A percentile compares a stretch with the other conserved stretches of the same genome.
Conservation (phyloP, 305 asterid genomes). For the Fraxinus sp. region DNA sequence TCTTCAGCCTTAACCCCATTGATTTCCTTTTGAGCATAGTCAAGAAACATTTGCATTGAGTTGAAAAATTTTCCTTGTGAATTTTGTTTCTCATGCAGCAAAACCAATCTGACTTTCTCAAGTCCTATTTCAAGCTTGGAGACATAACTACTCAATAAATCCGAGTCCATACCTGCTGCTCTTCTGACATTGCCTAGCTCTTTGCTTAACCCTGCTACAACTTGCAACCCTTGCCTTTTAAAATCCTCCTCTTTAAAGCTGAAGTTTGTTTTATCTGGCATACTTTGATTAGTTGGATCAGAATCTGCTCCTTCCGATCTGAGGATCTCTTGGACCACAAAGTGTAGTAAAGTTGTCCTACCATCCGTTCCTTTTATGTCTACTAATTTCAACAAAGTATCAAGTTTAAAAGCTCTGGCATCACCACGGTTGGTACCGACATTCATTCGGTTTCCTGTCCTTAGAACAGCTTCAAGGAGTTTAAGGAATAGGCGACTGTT, state of each 20-base stretch:
- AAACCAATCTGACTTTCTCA: conserved; percentile 56
- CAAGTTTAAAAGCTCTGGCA: conserved; percentile 87
- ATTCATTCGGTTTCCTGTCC: conserved; percentile 94
- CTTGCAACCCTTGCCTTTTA: conserved; percentile 71
- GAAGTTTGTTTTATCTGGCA: conserved; percentile 27
- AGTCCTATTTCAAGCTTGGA: conserved; percentile 77
- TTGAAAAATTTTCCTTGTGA: conserved; percentile 58
- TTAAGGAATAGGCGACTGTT: conserved; percentile 83
- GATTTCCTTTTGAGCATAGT: conserved; percentile 64
- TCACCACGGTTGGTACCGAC: conserved; percentile 90
- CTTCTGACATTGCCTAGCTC: conserved; percentile 73
- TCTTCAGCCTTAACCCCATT: conserved; percentile 60
- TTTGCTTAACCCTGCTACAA: conserved; percentile 72
- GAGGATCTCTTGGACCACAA: conserved; percentile 91
- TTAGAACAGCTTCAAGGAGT: conserved; percentile 87
- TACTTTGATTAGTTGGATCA: conserved; percentile 28
- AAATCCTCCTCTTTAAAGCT: conserved; percentile 62
- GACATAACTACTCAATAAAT: conserved; percentile 75
- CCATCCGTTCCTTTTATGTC: conserved; percentile 95
- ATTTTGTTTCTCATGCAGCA: conserved; percentile 52
- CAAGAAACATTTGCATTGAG: conserved; percentile 63
- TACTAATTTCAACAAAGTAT: conserved; percentile 72
- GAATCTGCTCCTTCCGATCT: conserved; percentile 65
- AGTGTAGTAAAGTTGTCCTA: conserved; percentile 88
- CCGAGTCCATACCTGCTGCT: conserved; percentile 95